phyloP scores from a whole-genome alignment of 2,329 filamentous ascomycete genomes.

The Colletotrichum plurivorum region DNA sequence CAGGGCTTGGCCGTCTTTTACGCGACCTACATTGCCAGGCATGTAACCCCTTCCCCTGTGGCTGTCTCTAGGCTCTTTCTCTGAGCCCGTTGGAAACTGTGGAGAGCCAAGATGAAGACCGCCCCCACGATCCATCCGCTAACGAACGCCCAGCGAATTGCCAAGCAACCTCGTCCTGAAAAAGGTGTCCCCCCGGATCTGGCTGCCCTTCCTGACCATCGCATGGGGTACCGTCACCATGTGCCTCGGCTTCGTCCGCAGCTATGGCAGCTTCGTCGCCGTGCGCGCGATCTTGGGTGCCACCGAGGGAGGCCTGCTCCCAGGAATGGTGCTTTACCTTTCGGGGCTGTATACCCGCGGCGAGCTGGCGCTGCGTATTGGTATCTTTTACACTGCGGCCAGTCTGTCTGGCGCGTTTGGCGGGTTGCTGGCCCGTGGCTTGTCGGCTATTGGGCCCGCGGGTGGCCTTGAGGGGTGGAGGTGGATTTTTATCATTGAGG shows the following conservation, averaged over 20 bases:
- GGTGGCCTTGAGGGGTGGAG: constrained; percentile 71
- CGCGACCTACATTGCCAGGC: constrained; percentile 74
- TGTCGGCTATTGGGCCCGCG: constrained; percentile 70
- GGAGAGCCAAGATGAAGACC: background rate
- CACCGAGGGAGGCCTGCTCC: constrained; percentile 75
- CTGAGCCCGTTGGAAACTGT: no score
- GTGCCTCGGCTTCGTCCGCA: constrained; percentile 68
- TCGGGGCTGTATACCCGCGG: constrained; percentile 72
- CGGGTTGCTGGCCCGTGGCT: constrained; percentile 72
- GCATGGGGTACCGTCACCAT: constrained; percentile 72
- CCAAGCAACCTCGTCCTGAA: constrained; percentile 76
- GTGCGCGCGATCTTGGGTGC: constrained; percentile 74
- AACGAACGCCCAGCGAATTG: constrained; percentile 62
- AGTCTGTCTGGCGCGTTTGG: constrained; percentile 76
- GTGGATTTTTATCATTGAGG: constrained; percentile 75
- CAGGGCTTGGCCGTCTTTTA: constrained; percentile 76
- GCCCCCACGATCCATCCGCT: constrained; percentile 22
- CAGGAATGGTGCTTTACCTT: constrained; percentile 78
- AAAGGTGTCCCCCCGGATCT: constrained; percentile 70
- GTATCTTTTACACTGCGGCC: constrained; percentile 77
- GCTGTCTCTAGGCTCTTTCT: no score
- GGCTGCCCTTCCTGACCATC: constrained; percentile 70
- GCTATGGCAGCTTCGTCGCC: constrained; percentile 70
- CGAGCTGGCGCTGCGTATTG: constrained; percentile 74
- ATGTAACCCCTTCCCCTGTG: constrained; percentile 35